These are phyloP conservation scores for Boletus subparvulus DNA, from an alignment of 768 basidiomycete genomes.

Conservation along the genomic window DNA sequence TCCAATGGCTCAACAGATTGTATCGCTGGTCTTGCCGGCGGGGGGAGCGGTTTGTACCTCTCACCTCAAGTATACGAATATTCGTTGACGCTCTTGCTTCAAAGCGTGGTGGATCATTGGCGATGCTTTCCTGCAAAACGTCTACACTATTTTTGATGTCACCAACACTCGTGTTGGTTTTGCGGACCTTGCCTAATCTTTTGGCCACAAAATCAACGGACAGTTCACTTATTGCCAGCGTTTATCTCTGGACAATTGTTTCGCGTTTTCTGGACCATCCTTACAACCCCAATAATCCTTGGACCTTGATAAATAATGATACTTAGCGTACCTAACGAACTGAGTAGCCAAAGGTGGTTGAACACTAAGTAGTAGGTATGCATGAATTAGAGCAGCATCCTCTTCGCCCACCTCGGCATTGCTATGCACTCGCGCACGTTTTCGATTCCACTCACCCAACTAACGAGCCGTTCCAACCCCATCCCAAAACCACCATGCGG, in stretches of 20 bases:
- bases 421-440: slow-evolving; percentile 93
- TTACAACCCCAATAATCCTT: not conserved
- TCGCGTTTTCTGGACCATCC: not conserved
- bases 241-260: slow-evolving; percentile 2
- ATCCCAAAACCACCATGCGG: slow-evolving; percentile 96
- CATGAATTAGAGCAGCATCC: slow-evolving; percentile 57
- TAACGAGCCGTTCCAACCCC: slow-evolving; percentile 89
- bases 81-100: not conserved
- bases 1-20: slow-evolving; percentile 33
- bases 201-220: not conserved
- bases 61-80: not conserved
- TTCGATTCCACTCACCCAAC: slow-evolving; percentile 82
- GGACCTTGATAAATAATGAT: not conserved
- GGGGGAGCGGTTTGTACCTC: slow-evolving; percentile 21
- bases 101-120: slow-evolving; percentile 35
- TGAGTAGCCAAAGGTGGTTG: not conserved
- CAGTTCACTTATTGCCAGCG: not conserved
- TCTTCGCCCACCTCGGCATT: slow-evolving; percentile 87
- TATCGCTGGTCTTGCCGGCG: slow-evolving; percentile 37
- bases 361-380: not conserved
- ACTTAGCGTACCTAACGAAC: not conserved
- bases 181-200: slow-evolving; percentile 32
- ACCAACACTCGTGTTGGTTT: slow-evolving; percentile 41
- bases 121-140: slow-evolving; percentile 35
- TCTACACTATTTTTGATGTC: slow-evolving; percentile 34